A percentile compares a stretch with the other conserved stretches of the same genome.
phyloP scores from a whole-genome alignment of 139 green algal species.

The Ettlia oleoabundans region DNA sequence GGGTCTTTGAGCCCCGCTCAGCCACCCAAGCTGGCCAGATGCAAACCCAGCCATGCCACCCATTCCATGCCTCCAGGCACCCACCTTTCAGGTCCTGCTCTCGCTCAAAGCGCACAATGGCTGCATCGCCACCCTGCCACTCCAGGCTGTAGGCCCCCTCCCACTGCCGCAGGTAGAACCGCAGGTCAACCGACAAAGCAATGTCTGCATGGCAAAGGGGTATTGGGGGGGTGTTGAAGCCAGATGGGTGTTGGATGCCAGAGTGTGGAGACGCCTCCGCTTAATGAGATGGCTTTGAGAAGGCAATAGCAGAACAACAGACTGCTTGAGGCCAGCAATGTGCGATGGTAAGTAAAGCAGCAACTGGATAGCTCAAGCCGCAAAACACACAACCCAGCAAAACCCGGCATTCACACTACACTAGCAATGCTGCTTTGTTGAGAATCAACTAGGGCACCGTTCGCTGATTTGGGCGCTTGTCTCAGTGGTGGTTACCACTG shows the following conservation, averaged over 20 bases:
- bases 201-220: conserved; percentile 37
- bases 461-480: background rate
- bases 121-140: conserved; percentile 3
- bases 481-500: background rate
- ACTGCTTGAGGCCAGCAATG: no score
- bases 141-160: conserved; percentile 36
- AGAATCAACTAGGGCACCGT: background rate
- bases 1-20: no score
- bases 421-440: no score
- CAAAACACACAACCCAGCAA: no score
- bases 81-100: conserved; percentile 24
- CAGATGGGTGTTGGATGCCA: background rate
- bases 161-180: conserved; percentile 57
- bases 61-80: background rate
- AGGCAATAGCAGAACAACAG: no score
- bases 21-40: no score
- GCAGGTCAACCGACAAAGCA: conserved; percentile 46
- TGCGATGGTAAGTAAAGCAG: no score
- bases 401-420: no score
- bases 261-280: background rate
- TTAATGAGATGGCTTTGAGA: no score
- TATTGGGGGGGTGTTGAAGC: background rate
- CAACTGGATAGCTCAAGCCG: no score
- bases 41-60: background rate
- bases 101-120: conserved; percentile 41